Base-by-base conservation (phyloP, 2,329 filamentous ascomycete species). In the Ilyonectria destructans region DNA sequence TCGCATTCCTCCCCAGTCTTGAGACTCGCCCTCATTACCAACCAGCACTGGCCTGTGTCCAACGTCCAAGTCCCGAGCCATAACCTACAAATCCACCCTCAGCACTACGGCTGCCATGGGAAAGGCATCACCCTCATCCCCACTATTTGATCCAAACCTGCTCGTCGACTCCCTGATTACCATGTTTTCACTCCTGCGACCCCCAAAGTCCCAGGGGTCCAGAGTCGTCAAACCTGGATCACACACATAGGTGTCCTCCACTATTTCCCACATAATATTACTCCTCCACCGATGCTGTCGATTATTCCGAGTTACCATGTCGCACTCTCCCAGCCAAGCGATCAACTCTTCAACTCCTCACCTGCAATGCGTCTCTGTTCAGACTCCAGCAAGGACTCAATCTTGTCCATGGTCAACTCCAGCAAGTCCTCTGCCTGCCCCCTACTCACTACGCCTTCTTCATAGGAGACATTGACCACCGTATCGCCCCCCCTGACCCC, bases 401-500 rank as follows among this genome's bases (percentile, higher is more conserved):
- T 61, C 66, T 69, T 67, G 13, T 58, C 45, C 70, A 67, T 55
- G 12, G 51, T 67, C 48, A 58, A 26, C 26, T 29, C n/a, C 12
- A 69, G 35, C 49, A 58, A 46, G 35, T 55, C 58, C 15, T 63
- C 37, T 29, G 67, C 67, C 56, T 64, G 54, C 4, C 48, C 57
- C 51, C 51, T 19, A n/a, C 45, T 43, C 33, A 69, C 56, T 6
- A 69, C 60, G n/a, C 60, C 64, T 13, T 67, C 29, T 48, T 69
- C 67, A 10, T 55, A 67, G n/a, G 64, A 67, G 35, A 59, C 21
- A 17, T 63, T 52, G 35, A 69, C 46, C 12, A 67, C 63, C 13
- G 59, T 67, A 33, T 67, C 63, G 15, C 59, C 55, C 15, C 63
- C 64, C 33, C 58, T 62, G 37, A 61, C 52, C 4, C 67, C 67